A percentile compares a stretch with the other conserved stretches of the same genome.
phyloP scores from a whole-genome alignment of 208 protist species.

The Trypanosoma caninum region DNA sequence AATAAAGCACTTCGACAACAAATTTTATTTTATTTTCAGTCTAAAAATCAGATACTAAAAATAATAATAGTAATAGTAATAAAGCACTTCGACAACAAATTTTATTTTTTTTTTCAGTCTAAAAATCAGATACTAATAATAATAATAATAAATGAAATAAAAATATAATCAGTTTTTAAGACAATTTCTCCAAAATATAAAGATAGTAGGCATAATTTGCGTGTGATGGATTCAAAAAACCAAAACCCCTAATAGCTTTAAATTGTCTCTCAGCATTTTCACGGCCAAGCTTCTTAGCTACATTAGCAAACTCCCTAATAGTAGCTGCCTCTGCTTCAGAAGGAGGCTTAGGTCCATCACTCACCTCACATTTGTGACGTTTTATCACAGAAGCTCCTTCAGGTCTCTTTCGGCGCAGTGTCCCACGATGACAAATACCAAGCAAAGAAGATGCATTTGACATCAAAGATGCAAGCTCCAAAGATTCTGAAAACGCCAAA shows the following conservation, averaged over 20 bases:
- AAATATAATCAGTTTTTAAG: background rate
- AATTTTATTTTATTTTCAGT: background rate
- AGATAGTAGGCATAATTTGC: slow-evolving; percentile 74
- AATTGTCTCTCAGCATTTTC: slow-evolving; percentile 71
- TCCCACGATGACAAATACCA: slow-evolving; percentile 42
- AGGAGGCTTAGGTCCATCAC: slow-evolving; percentile 36
- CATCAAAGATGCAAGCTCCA: slow-evolving; percentile 45
- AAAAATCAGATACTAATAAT: slow-evolving; percentile 8
- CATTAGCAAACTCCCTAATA: slow-evolving; percentile 65
- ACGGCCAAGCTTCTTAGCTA: slow-evolving; percentile 48
- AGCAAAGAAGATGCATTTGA: slow-evolving; percentile 40
- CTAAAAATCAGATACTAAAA: slow-evolving; percentile 21
- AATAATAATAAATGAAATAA: background rate
- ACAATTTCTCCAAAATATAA: slow-evolving; percentile 31
- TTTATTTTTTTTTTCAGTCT: background rate
- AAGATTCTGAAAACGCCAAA: slow-evolving; percentile 33
- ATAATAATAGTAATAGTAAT: slow-evolving; percentile 6
- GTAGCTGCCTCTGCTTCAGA: slow-evolving; percentile 52
- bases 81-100: background rate
- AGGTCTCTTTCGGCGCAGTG: slow-evolving; percentile 30
- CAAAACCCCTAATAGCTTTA: slow-evolving; percentile 71
- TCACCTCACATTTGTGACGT: slow-evolving; percentile 9
- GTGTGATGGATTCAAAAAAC: slow-evolving; percentile 65
- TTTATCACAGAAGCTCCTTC: slow-evolving; percentile 8
- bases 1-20: background rate